Base-by-base conservation (phyloP, 177 flowering plant species). In the Vitis hybrid region DNA sequence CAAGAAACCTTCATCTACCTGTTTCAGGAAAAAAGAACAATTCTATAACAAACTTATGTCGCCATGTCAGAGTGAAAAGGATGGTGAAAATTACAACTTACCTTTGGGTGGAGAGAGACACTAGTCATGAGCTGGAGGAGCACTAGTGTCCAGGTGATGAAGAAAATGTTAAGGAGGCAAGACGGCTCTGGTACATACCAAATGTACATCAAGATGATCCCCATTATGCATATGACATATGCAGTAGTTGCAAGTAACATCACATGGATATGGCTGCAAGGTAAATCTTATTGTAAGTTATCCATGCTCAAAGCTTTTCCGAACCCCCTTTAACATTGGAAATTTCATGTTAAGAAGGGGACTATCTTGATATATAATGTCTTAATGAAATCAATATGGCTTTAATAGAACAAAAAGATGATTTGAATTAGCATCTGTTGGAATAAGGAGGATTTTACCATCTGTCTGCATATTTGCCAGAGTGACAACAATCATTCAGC, bases 91-190 rank as follows among this genome's bases (percentile, higher is more conserved):
- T 3, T 4, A 22, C 51, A 63, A 74, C 92, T 75, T 76, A 94
- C 98, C 71, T 84, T 92, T 50, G 94, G 83, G 71, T 94, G 96
- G 66, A 90, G 84, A 54, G 97, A 89, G 29, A 87, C 91, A 50
- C 90, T 86, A 61, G 94, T 88, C 96, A 94, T 92, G 67, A 90
- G 84, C 74, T 88, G 95, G 67, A 94, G 87, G 54, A 94, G 92
- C 48, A 90, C 85, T 57, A 94, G 61, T 6, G 98, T 90, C 92
- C 88, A 86, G 15, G 98, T 84, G 76, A 94, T 88, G 86, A 85
- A 90, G 83, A 92, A 90, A 59, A 90, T 87, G 81, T 94, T 94
- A 0, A 81, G 84, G 31, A 87, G 77, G 76, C 98, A 94, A 26
- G 91, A 76, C 45, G 90, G 72, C 50, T 80, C 81, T 52, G 94